Conservation (phyloP, 495 filamentous ascomycete genomes). For the Trichoderma gamsii region DNA sequence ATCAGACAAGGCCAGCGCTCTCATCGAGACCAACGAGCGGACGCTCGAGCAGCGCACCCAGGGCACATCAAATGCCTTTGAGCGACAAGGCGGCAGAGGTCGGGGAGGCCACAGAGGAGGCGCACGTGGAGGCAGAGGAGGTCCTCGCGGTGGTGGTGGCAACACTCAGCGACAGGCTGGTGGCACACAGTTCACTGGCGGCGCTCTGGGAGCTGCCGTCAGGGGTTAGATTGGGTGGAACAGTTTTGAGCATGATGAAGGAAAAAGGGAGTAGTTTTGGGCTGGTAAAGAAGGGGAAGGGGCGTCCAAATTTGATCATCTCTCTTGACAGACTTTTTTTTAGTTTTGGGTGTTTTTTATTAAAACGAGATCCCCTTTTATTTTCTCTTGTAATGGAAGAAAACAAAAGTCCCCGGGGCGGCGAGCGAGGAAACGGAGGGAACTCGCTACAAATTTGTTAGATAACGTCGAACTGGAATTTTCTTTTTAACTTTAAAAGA, state of each 20-base stretch:
- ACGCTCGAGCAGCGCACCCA: slow-evolving; percentile 94
- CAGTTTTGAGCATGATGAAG: background rate
- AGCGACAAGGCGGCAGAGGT: slow-evolving; percentile 73
- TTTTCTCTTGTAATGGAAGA: slow-evolving; percentile 14
- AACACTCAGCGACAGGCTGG: slow-evolving; percentile 50
- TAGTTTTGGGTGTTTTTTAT: background rate
- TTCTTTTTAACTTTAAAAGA: background rate
- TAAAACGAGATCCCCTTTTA: background rate
- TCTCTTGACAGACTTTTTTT: background rate
- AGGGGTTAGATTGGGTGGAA: slow-evolving; percentile 33
- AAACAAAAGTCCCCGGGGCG: background rate
- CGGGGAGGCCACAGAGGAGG: slow-evolving; percentile 67
- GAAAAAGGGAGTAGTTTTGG: background rate
- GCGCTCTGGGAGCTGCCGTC: slow-evolving; percentile 50
- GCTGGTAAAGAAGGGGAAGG: background rate
- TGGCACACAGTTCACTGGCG: slow-evolving; percentile 53
- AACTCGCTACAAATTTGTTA: slow-evolving; percentile 3
- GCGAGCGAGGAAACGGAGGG: slow-evolving; percentile 11
- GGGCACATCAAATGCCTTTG: slow-evolving; percentile 90
- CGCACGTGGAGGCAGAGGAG: slow-evolving; percentile 61
- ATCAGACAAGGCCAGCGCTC: slow-evolving; percentile 87
- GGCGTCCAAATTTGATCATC: slow-evolving; percentile 3
- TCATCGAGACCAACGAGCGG: slow-evolving; percentile 96
- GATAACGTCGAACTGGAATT: slow-evolving; percentile 7
- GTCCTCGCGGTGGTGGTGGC: slow-evolving; percentile 41